These are phyloP conservation scores for Tremella mesenterica DNA, from an alignment of 768 basidiomycete species.

Conservation along the genomic window DNA sequence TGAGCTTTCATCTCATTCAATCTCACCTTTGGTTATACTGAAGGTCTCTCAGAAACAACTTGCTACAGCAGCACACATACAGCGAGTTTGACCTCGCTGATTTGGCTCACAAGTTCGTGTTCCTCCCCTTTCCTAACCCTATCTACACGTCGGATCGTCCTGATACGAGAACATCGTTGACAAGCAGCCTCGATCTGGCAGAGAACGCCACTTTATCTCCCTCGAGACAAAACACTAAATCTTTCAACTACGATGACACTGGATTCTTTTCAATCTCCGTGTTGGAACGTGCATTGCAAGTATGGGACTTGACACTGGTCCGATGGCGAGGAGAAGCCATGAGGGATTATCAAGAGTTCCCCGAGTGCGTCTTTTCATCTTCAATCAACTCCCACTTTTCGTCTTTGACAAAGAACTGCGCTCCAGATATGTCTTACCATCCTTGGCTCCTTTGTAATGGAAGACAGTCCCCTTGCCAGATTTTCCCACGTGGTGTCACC, in stretches of 20 bases:
- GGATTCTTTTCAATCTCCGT: slow-evolving; percentile 92
- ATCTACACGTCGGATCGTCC: no score
- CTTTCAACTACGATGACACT: slow-evolving; percentile 81
- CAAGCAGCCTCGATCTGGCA: slow-evolving; percentile 30
- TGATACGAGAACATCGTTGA: background rate
- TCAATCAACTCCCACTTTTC: background rate
- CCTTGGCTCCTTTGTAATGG: background rate
- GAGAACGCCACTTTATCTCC: slow-evolving; percentile 42
- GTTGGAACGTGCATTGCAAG: slow-evolving; percentile 58
- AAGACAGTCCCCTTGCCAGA: no score
- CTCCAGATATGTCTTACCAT: background rate
- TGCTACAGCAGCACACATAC: slow-evolving; percentile 40
- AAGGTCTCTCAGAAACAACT: slow-evolving; percentile 26
- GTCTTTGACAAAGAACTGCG: background rate
- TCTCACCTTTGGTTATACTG: background rate
- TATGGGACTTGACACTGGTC: slow-evolving; percentile 72
- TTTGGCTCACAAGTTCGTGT: slow-evolving; percentile 39
- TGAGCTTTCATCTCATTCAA: slow-evolving; percentile 8
- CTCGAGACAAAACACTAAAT: slow-evolving; percentile 50
- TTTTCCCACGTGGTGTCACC: no score
- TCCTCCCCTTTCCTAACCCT: background rate
- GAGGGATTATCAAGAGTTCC: slow-evolving; percentile 62
- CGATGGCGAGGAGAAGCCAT: slow-evolving; percentile 79
- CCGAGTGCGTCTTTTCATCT: slow-evolving; percentile 53
- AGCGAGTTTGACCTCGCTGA: slow-evolving; percentile 41